A percentile compares a stretch with the other conserved stretches of the same genome.
phyloP scores from a whole-genome alignment of 257 asterid genomes.

The Solanum sitiens region DNA sequence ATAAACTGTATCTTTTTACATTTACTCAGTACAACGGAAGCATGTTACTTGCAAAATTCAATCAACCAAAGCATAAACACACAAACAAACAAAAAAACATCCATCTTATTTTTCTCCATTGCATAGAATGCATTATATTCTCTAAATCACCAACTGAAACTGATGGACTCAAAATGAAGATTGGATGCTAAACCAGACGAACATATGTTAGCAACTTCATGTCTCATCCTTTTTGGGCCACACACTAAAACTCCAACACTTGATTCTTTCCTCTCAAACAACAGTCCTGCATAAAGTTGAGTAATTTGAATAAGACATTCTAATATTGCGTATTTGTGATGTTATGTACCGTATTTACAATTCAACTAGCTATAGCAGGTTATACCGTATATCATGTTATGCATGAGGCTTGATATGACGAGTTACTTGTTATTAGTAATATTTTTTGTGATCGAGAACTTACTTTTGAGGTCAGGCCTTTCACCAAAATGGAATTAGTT shows the following conservation, averaged over 20 bases:
- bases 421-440: not conserved
- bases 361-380: not conserved
- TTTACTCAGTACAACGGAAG: not conserved
- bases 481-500: conserved; percentile 62
- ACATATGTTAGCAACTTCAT: conserved; percentile 66
- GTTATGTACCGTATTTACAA: not conserved
- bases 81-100: not conserved
- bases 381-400: not conserved
- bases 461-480: conserved; percentile 77
- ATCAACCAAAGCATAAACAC: not conserved
- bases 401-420: not conserved
- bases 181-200: conserved; percentile 61
- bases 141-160: conserved; percentile 67
- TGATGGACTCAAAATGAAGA: conserved; percentile 73
- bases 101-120: not conserved
- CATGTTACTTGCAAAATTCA: not conserved
- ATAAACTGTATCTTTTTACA: not conserved
- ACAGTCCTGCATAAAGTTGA: conserved; percentile 22
- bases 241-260: conserved; percentile 72
- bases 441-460: conserved; percentile 1
- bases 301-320: not conserved
- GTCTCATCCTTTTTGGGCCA: conserved; percentile 75
- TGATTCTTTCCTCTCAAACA: conserved; percentile 53
- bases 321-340: not conserved
- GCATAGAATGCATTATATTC: not conserved